These are phyloP conservation scores for Penicillium hordei DNA, from an alignment of 2,329 filamentous ascomycete species.

Conservation along the genomic window DNA sequence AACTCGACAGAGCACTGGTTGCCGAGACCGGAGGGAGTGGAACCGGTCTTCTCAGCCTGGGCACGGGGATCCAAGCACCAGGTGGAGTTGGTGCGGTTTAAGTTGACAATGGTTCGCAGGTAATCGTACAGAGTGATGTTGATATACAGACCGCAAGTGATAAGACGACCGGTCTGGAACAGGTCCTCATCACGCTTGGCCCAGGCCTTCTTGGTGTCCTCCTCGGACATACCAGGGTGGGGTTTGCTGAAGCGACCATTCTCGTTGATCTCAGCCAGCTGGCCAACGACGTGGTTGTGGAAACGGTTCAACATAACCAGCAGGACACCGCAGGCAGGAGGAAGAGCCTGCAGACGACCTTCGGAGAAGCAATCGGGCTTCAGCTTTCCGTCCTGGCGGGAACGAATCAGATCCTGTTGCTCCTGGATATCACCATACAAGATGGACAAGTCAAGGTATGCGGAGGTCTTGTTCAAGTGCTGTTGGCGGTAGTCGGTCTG, in stretches of 20 bases:
- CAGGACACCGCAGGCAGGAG: slow-evolving; percentile 68
- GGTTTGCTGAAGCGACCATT: slow-evolving; percentile 73
- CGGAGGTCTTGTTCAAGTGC: slow-evolving; percentile 65
- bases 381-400: slow-evolving; percentile 68
- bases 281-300: slow-evolving; percentile 81
- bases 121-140: slow-evolving; percentile 79
- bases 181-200: slow-evolving; percentile 73
- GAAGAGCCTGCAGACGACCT: slow-evolving; percentile 67
- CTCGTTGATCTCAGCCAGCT: slow-evolving; percentile 84
- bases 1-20: slow-evolving; percentile 87
- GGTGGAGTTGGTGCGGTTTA: slow-evolving; percentile 69
- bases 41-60: slow-evolving; percentile 61
- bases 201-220: slow-evolving; percentile 55
- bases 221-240: slow-evolving; percentile 48
- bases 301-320: slow-evolving; percentile 73
- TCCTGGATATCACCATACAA: slow-evolving; percentile 64
- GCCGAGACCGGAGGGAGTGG: slow-evolving; percentile 69
- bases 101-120: slow-evolving; percentile 72
- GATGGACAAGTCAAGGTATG: slow-evolving; percentile 70
- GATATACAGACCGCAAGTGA: slow-evolving; percentile 73
- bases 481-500: slow-evolving; percentile 64
- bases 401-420: slow-evolving; percentile 54
- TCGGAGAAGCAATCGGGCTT: slow-evolving; percentile 74
- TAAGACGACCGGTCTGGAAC: slow-evolving; percentile 73
- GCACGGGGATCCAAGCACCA: slow-evolving; percentile 79